These are phyloP conservation scores for Syncephalastrum monosporum DNA, from an alignment of 371 early-diverging fungal species.

Conservation along the genomic window DNA sequence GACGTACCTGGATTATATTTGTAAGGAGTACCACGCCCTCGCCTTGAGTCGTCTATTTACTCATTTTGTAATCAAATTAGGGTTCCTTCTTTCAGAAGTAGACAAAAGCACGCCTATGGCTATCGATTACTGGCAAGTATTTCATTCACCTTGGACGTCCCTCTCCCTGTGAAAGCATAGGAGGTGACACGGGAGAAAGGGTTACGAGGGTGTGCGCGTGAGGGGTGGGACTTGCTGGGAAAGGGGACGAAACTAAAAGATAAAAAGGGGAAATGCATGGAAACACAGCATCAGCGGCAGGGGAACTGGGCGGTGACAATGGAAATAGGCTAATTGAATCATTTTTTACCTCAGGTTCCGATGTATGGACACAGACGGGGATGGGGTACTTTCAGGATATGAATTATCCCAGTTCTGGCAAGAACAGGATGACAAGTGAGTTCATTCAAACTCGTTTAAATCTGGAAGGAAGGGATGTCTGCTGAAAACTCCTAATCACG, in stretches of 20 bases:
- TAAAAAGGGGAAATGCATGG: too few species aligned
- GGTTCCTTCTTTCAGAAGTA: conserved; percentile 87
- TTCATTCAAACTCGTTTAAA: not conserved
- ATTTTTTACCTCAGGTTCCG: conserved; percentile 58
- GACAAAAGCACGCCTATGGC: conserved; percentile 79
- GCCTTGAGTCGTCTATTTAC: too few species aligned
- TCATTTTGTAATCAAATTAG: conserved; percentile 23
- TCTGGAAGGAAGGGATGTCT: not conserved
- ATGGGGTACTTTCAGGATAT: conserved; percentile 81
- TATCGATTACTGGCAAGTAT: conserved; percentile 79
- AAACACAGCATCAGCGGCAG: too few species aligned
- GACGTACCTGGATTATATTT: conserved; percentile 63
- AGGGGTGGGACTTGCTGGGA: too few species aligned
- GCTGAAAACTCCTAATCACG: not conserved
- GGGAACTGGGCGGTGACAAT: too few species aligned
- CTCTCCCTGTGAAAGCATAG: too few species aligned
- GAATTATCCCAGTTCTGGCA: conserved; percentile 84
- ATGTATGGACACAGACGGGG: conserved; percentile 87
- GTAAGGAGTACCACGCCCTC: conserved; percentile 15
- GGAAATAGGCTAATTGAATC: not conserved
- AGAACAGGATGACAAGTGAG: conserved; percentile 65
- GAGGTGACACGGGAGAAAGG: too few species aligned
- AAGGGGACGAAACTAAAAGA: too few species aligned
- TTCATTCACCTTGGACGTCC: too few species aligned
- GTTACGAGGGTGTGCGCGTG: too few species aligned